A percentile compares a stretch with the other conserved stretches of the same genome.
These are phyloP conservation scores for Penicillium digitatum DNA, from an alignment of 2,329 filamentous ascomycete species.

Conservation along the genomic window DNA sequence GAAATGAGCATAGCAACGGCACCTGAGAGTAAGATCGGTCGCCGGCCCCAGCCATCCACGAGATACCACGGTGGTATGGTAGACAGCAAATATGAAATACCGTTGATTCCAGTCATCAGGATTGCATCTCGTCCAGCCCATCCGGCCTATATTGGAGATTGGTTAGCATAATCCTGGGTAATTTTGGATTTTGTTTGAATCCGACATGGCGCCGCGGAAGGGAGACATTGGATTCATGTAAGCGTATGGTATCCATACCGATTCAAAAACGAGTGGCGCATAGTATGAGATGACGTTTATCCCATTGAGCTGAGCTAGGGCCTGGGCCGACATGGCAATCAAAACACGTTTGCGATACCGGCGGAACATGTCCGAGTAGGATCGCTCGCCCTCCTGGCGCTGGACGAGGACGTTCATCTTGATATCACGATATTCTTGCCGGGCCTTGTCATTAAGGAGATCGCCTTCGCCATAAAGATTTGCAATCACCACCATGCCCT, in stretches of 20 bases:
- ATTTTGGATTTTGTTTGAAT: neutral
- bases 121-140: slow-evolving; percentile 88
- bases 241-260: slow-evolving; percentile 34
- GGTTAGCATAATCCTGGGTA: neutral
- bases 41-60: slow-evolving; percentile 85
- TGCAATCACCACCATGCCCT: slow-evolving; percentile 96
- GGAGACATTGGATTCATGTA: neutral
- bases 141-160: slow-evolving; percentile 54
- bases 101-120: slow-evolving; percentile 96
- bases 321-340: slow-evolving; percentile 98
- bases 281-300: slow-evolving; percentile 99
- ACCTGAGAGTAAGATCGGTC: slow-evolving; percentile 83
- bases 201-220: neutral
- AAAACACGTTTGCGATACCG: slow-evolving; percentile 88
- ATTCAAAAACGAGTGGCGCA: slow-evolving; percentile 91
- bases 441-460: slow-evolving; percentile 85
- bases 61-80: slow-evolving; percentile 97
- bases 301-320: slow-evolving; percentile 90
- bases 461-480: slow-evolving; percentile 95
- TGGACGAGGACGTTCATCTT: slow-evolving; percentile 95
- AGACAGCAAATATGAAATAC: slow-evolving; percentile 81
- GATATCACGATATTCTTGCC: slow-evolving; percentile 96
- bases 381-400: slow-evolving; percentile 89
- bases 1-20: slow-evolving; percentile 86
- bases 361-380: slow-evolving; percentile 91